These are phyloP conservation scores for Hypoxylon sp. DNA, from an alignment of 2,329 filamentous ascomycete species.

Conservation along the genomic window DNA sequence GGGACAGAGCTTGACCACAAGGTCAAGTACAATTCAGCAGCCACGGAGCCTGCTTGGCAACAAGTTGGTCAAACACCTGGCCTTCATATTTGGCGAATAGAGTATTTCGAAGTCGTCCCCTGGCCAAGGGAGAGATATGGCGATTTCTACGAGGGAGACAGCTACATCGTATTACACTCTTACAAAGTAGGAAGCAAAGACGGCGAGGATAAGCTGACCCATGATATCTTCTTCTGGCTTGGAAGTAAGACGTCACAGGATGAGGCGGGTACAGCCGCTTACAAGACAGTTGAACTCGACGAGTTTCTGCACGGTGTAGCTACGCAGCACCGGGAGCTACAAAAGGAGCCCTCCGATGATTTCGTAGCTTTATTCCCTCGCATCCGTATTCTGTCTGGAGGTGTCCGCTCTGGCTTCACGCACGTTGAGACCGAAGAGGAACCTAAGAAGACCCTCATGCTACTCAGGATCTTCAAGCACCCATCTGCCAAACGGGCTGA, in stretches of 20 bases:
- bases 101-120: constrained; percentile 74
- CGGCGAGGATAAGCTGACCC: constrained; percentile 64
- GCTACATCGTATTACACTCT: constrained; percentile 76
- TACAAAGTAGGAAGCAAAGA: constrained; percentile 65
- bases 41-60: constrained; percentile 77
- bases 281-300: constrained; percentile 80
- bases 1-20: constrained; percentile 75
- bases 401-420: constrained; percentile 73
- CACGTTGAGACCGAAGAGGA: constrained; percentile 69
- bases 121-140: constrained; percentile 72
- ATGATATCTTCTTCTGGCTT: constrained; percentile 81
- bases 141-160: constrained; percentile 77
- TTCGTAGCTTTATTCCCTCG: constrained; percentile 74
- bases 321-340: constrained; percentile 76
- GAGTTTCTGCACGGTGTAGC: constrained; percentile 75
- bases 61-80: constrained; percentile 69
- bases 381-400: constrained; percentile 72
- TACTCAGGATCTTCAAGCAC: constrained; percentile 76
- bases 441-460: constrained; percentile 61
- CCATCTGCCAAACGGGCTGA: constrained; percentile 63
- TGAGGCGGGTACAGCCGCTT: constrained; percentile 77
- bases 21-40: constrained; percentile 77
- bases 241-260: constrained; percentile 76
- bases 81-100: constrained; percentile 76
- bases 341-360: constrained; percentile 70